Base-by-base conservation (phyloP, 768 basidiomycete species). In the Royoungia palumana region DNA sequence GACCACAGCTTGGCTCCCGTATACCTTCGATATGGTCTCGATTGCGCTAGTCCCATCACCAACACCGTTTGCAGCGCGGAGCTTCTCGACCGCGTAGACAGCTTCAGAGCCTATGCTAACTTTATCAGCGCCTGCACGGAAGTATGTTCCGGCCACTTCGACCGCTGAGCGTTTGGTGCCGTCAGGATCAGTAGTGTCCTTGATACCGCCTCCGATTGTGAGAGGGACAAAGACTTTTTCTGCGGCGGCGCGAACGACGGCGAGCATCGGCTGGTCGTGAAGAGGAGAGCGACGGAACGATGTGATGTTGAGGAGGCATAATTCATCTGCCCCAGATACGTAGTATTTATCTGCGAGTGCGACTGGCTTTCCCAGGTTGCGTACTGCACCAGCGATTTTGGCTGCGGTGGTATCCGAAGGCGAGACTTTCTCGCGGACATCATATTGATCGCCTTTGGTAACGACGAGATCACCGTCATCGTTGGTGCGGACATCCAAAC, bases 361-460 rank as follows among this genome's bases (percentile, higher is more conserved):
- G 59, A 99, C 91, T 17, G 96, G 96, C 71, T 96, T 98, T 44
- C 96, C 96, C 41, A 99, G 85, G 69, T 99, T 98, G 58, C 95
- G 87, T 12, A 99, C 96, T 0, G 81, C 80, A 22, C 89, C 89
- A 7, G 81, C 85, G 2, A 79, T 70, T 21, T 71, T 70, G 50
- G 77, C 69, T 16, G 70, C 53, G 43, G 36, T 61, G 10, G 61
- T n/a, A 39, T 42, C 58, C 28, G 60, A 56, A n/a, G 64, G 45
- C 46, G 47, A 47, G 39, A 49, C 65, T 61, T 86, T 92, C 69
- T 97, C 94, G 46, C 94, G 89, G 16, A 97, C 94, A 65, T 97
- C 93, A 71, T 99, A 99, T 67, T 96, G 96, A 68, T 99, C 96
- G 49, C 96, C 96, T 72, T 99, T 99, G 36, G 96, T 99, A 2